Evolutionary conservation across 2,329 filamentous ascomycete genomes (phyloP).

Genomic region (Talaromyces islandicus): DNA sequence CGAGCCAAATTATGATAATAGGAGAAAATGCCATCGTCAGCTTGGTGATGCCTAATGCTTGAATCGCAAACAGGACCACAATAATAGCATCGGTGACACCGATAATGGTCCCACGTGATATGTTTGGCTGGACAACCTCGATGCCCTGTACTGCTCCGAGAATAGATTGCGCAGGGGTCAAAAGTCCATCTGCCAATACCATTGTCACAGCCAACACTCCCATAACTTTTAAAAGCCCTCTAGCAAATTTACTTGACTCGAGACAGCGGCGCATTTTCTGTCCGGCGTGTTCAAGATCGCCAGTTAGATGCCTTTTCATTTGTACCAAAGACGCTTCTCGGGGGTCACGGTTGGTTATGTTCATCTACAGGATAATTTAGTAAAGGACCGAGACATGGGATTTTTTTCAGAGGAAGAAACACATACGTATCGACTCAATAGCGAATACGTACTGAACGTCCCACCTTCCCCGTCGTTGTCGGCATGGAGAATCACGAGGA

Average conservation of each 20-base stretch:
- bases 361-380: constrained; percentile 27
- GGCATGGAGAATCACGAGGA: constrained; percentile 47
- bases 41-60: constrained; percentile 50
- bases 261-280: constrained; percentile 39
- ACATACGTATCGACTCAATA: constrained; percentile 46
- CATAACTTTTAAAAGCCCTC: constrained; percentile 44
- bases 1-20: constrained; percentile 51
- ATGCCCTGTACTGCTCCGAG: constrained; percentile 52
- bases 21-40: constrained; percentile 47
- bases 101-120: constrained; percentile 42
- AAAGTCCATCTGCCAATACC: constrained; percentile 50
- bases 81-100: constrained; percentile 49
- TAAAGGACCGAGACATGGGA: background rate
- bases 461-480: constrained; percentile 55
- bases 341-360: constrained; percentile 49
- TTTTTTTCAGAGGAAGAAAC: background rate
- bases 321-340: constrained; percentile 41
- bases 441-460: constrained; percentile 49
- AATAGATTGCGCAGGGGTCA: constrained; percentile 54
- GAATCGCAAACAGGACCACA: constrained; percentile 47
- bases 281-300: constrained; percentile 41
- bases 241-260: constrained; percentile 42
- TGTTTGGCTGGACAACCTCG: constrained; percentile 42
- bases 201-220: constrained; percentile 50
- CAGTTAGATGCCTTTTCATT: constrained; percentile 41